These are phyloP conservation scores for Phytophthora macrochlamydospora DNA, from an alignment of 352 stramenopile species.

Conservation along the genomic window DNA sequence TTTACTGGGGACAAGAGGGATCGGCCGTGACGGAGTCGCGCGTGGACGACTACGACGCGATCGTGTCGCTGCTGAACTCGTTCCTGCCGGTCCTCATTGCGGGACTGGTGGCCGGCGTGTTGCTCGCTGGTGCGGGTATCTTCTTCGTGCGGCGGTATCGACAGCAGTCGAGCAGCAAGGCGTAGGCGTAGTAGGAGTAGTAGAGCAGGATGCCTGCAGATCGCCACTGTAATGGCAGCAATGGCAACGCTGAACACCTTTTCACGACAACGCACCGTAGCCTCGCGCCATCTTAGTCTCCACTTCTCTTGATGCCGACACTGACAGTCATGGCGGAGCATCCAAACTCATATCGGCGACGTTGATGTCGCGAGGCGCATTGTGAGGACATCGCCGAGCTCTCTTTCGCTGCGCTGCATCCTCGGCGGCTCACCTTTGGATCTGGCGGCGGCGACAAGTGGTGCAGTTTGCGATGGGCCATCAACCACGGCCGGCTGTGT, in stretches of 20 bases:
- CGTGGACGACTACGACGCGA: slow-evolving; percentile 50
- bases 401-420: not conserved
- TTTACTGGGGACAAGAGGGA: slow-evolving; percentile 62
- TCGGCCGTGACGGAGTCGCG: slow-evolving; percentile 38
- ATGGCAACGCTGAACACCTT: no score
- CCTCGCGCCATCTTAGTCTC: not conserved
- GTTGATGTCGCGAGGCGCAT: not conserved
- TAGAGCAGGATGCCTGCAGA: slow-evolving; percentile 1
- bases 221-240: no score
- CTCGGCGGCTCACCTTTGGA: not conserved
- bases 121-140: slow-evolving; percentile 33
- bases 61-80: slow-evolving; percentile 45
- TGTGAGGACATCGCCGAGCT: not conserved
- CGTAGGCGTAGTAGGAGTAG: slow-evolving; percentile 2
- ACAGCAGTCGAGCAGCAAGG: slow-evolving; percentile 26
- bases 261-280: slow-evolving; percentile 3
- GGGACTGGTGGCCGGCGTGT: slow-evolving; percentile 46
- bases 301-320: not conserved
- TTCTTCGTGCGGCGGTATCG: slow-evolving; percentile 46
- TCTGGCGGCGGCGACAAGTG: not conserved
- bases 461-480: not conserved
- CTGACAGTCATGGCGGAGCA: not conserved
- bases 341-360: not conserved
- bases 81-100: slow-evolving; percentile 67
- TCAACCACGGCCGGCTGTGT: not conserved